Evolutionary conservation across 2,329 filamentous ascomycete species (phyloP), one percentile per base, ranked within the genome.

Genomic region (Blumeriella jaapii): DNA sequence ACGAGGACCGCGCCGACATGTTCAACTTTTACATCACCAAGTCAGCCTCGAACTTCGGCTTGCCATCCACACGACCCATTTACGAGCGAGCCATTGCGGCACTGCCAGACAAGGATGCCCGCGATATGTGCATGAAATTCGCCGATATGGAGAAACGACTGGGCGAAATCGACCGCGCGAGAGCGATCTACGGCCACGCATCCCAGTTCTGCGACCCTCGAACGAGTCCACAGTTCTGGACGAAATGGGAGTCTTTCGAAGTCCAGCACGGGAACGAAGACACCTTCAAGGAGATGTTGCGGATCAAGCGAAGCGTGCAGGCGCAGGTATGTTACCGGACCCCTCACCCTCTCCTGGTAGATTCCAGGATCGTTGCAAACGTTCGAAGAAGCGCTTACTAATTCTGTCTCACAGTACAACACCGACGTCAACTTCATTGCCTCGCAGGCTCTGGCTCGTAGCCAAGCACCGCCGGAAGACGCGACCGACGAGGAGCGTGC

Each of bases 1-100:
- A 98, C 53, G 89, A 95, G 53, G 89, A 98, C 58, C 73, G 86
- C 34, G 79, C 87, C 41, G 86, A 94, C 52, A 95, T 98, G 87
- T 98, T 95, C 65, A 91, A 94, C 59, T 94, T 96, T 57, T 98
- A 98, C 65, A 95, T 98, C 55, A 96, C 89, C 39, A 96, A 98
- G 59, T 95, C 87, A 0, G 91, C 91, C 1, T 93, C 86, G 13
- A 98, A 98, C 61, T 98, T 98, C 54, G 91, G 93, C 19, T 72
- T 98, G 33, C 87, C 91, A 0, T 96, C 91, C 0, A 95, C 91
- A 3, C 69, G 91, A 33, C 80, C 85, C 1, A 98, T 98, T 50
- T 98, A 98, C 65, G 91, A 98, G 62, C 78, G 87, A 38, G 89
- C 91, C 23, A 94, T 98, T 48, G 78, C 84, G 8, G 82, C 86